Evolutionary conservation across 1,284 basidiomycete species (phyloP).

Genomic region (Rhodotorula sp.): DNA sequence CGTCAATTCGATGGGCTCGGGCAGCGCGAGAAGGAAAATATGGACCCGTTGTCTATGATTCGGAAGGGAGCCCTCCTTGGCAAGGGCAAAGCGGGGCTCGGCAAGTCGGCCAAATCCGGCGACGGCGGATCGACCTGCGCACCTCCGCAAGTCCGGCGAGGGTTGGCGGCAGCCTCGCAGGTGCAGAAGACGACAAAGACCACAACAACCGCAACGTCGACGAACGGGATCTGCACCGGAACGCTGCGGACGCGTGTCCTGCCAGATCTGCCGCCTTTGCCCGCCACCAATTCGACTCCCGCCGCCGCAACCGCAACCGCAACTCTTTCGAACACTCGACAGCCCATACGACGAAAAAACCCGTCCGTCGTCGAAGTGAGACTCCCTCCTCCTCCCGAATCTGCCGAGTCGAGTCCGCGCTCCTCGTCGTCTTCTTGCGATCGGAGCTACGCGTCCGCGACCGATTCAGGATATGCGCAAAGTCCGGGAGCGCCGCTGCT

Average conservation of each 20-base stretch:
- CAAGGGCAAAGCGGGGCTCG: constrained; percentile 3
- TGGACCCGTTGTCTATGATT: constrained; percentile 12
- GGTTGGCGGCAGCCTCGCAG: neutral
- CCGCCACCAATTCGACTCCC: neutral
- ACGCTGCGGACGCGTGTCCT: constrained; percentile 23
- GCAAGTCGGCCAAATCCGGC: neutral
- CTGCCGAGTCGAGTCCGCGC: neutral
- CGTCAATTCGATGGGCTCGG: neutral
- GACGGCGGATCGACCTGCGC: neutral
- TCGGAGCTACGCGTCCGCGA: constrained; percentile 9
- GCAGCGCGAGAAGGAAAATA: constrained; percentile 31
- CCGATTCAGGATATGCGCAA: constrained; percentile 33
- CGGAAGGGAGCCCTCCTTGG: neutral
- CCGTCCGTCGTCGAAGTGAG: neutral
- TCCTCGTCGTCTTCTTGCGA: neutral
- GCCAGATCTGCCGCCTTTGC: constrained; percentile 20
- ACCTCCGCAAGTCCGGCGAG: neutral
- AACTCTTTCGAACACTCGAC: neutral
- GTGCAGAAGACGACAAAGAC: neutral
- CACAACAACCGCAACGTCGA: neutral
- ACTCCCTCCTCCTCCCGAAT: too few relatives aligned
- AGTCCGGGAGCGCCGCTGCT: neutral
- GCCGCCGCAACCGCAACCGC: neutral
- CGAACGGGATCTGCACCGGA: constrained; percentile 33
- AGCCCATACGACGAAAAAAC: neutral